Conservation (phyloP, 352 stramenopile genomes). For the Peronospora destructor region DNA sequence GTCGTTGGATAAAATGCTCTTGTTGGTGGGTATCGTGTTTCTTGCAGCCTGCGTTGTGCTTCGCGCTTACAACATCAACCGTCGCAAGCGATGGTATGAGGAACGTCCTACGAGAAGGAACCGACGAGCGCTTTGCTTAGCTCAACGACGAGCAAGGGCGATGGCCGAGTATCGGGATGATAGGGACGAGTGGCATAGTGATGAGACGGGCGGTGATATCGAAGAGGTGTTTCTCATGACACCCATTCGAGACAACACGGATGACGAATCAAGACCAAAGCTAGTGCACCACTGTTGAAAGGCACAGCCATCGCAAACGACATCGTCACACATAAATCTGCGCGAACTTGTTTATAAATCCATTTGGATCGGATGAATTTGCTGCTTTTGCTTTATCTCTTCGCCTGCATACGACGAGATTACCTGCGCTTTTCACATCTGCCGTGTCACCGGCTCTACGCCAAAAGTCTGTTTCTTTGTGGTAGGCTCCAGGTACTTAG, state of each 20-base stretch:
- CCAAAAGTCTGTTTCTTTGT: too few relatives aligned
- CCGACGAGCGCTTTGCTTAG: constrained; percentile 18
- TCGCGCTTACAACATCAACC: constrained; percentile 42
- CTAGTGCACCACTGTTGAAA: constrained; percentile 2
- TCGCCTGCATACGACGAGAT: too few relatives aligned
- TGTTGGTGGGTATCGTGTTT: constrained; percentile 35
- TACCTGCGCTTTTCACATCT: too few relatives aligned
- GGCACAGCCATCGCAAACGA: constrained; percentile 9
- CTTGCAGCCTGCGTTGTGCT: constrained; percentile 41
- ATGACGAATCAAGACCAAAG: constrained; percentile 21
- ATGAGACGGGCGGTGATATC: constrained; percentile 16
- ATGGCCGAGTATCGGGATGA: constrained; percentile 16
- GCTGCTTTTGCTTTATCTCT: too few relatives aligned
- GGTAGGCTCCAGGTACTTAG: too few relatives aligned
- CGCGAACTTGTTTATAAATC: not conserved
- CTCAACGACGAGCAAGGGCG: constrained; percentile 20
- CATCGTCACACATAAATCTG: not conserved
- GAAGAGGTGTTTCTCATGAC: constrained; percentile 48
- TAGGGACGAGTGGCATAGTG: constrained; percentile 24
- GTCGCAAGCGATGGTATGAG: constrained; percentile 45
- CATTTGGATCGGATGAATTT: not conserved
- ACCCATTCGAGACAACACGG: constrained; percentile 15
- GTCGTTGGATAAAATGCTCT: constrained; percentile 35
- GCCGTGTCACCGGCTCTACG: too few relatives aligned
- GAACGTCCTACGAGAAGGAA: constrained; percentile 32